Evolutionary conservation across 2,329 filamentous ascomycete genomes (phyloP).

Genomic region (Penicillium decumbens): DNA sequence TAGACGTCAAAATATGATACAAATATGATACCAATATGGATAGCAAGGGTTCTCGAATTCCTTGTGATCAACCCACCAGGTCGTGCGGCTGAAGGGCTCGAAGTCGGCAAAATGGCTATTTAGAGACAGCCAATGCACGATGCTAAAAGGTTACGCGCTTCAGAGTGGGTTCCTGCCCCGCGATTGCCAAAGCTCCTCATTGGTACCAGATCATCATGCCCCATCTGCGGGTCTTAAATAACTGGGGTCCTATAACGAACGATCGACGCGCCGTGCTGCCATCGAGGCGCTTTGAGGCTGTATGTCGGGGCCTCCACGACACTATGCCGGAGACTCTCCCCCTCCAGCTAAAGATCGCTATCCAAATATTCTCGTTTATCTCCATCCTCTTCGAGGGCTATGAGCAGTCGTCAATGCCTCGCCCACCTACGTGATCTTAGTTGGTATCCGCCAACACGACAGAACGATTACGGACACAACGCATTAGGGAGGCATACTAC

Average conservation of each 20-base stretch:
- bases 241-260: too few relatives aligned
- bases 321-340: constrained; percentile 43
- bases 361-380: constrained; percentile 31
- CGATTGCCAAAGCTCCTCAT: constrained; percentile 1
- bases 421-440: constrained; percentile 35
- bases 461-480: constrained; percentile 47
- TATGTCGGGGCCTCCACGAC: too few relatives aligned
- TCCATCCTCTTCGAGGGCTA: constrained; percentile 45
- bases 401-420: constrained; percentile 49
- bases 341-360: constrained; percentile 41
- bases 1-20: background rate
- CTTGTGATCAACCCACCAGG: too few relatives aligned
- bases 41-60: background rate
- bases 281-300: too few relatives aligned
- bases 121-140: background rate
- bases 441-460: constrained; percentile 46
- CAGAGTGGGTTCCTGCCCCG: background rate
- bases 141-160: constrained; percentile 21
- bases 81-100: constrained; percentile 6
- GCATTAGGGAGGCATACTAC: constrained; percentile 53
- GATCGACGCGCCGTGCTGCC: too few relatives aligned
- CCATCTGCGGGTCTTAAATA: constrained; percentile 11
- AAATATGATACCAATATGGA: background rate
- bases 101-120: constrained; percentile 20
- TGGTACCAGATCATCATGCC: background rate